Base-by-base conservation (phyloP, 2,329 filamentous ascomycete genomes). In the Phialophora macrospora region DNA sequence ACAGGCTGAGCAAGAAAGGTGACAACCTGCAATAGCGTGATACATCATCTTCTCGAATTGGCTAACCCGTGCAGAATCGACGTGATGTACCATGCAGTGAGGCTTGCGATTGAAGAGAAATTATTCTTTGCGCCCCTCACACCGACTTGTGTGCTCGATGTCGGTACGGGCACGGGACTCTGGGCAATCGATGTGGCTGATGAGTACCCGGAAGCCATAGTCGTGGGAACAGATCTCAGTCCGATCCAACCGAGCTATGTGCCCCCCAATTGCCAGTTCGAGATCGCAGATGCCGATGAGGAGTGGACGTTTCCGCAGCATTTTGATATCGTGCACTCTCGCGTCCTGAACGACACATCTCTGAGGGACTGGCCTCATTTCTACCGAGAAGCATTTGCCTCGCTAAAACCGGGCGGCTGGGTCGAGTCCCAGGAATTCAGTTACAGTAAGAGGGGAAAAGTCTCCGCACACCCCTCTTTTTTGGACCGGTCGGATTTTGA, bases 211-310 rank as follows among this genome's bases (percentile, higher is more conserved):
- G 14, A n/a, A 8, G 38, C 38, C 38, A n/a, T n/a, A 0, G 17
- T n/a, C 17, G 17, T 44, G 38, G 17, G 38, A 2, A 44, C 17
- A 6, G 17, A 44, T 44, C 38, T 44, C 38, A n/a, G 38, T 20
- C 38, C 38, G 17, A 20, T 44, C 38, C 38, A 44, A 44, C 38
- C 38, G 14, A n/a, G 38, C 17, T 44, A 44, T 3, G 38, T 44
- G 74, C 26, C 65, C 73, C 2, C 75, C 65, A 6, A 60, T 67
- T 38, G 74, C 70, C 68, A 72, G 71, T n/a, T 44, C 14, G 38
- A n/a, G 38, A 44, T n/a, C 17, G 17, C 38, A 8, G 38, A 44
- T 44, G 38, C 14, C 4, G 38, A 20, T 20, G 38, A 44, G 38
- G 38, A n/a, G 38, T 44, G 38, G 38, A n/a, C 38, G 7, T 44